phyloP scores from a whole-genome alignment of 2,329 filamentous ascomycete species.

The Beauveria sp. region DNA sequence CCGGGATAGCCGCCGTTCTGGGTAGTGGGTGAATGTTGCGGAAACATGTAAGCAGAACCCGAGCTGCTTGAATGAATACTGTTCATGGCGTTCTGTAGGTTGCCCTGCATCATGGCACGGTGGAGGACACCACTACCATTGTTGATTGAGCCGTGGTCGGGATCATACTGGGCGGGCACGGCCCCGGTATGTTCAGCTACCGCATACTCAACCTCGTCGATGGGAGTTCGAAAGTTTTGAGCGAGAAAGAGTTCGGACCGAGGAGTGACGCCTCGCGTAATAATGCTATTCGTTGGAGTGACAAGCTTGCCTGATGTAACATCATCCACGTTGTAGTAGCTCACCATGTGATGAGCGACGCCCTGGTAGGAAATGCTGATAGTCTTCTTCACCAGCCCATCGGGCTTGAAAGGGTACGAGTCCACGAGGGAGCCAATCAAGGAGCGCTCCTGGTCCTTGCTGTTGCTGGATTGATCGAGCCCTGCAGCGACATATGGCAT shows the following conservation, averaged over 20 bases:
- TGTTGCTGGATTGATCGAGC: slow-evolving; percentile 9
- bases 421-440: slow-evolving; percentile 81
- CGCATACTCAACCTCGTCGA: slow-evolving; percentile 49
- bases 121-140: slow-evolving; percentile 17
- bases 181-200: slow-evolving; percentile 12
- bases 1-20: neutral
- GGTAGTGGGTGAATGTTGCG: neutral
- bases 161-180: slow-evolving; percentile 12
- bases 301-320: slow-evolving; percentile 55
- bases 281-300: slow-evolving; percentile 46
- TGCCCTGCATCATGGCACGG: slow-evolving; percentile 20
- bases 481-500: slow-evolving; percentile 14
- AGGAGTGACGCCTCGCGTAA: slow-evolving; percentile 37
- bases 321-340: slow-evolving; percentile 79
- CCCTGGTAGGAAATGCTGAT: slow-evolving; percentile 72
- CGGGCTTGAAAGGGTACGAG: slow-evolving; percentile 77
- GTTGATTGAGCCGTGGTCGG: slow-evolving; percentile 11
- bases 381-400: slow-evolving; percentile 85
- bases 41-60: neutral
- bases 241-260: slow-evolving; percentile 50
- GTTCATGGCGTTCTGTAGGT: slow-evolving; percentile 15
- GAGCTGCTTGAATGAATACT: neutral
- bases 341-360: slow-evolving; percentile 77
- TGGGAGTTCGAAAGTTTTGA: slow-evolving; percentile 59
- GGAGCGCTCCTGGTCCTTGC: slow-evolving; percentile 28